Base-by-base conservation (phyloP, 305 asterid species). In the Solanum hybrid region DNA sequence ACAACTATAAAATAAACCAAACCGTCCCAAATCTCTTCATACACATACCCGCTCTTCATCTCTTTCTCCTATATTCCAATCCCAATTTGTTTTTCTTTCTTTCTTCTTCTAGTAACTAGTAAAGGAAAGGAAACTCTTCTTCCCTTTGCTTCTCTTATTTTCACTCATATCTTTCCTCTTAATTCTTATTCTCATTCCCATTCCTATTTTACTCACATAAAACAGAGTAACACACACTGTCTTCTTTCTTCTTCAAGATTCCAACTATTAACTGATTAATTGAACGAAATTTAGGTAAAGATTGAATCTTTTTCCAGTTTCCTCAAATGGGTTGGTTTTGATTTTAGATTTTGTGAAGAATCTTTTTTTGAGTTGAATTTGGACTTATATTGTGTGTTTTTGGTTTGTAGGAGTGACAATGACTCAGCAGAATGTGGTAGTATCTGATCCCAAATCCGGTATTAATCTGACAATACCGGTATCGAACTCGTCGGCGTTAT, bases 341-440 rank as follows among this genome's bases (percentile, higher is more conserved):
- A 22, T 78, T 88, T 78, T 56, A 2, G 34, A 37, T 26, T 80
- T 80, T 12, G 31, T 71, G 4, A 9, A 11, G 40, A 34, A 13
- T 36, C 11, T 11, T 17, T 11, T 10, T 9, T 38, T 13, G 6
- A 6, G 29, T 38, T 81, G 86, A 37, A 22, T 77, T 4, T 32
- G 88, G 69, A 42, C 88, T 87, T 29, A 85, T 82, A 80, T 56
- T 78, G 19, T 22, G 26, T 37, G 82, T 26, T 29, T 60, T 85
- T 8, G 26, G 5, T 90, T 72, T 29, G 69, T 78, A 51, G 79
- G 86, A 71, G 51, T 12, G 10, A 88, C 88, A 26, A 97, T 97
- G 99, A 93, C 98, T 10, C 95, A 95, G 86, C 98, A 93, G 82
- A 97, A 97, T 93, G 97, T 93, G 93, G 93, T 94, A 88, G 96